Conservation (phyloP, 2,329 filamentous ascomycete genomes). For the Chrysosporium keratinophilum region DNA sequence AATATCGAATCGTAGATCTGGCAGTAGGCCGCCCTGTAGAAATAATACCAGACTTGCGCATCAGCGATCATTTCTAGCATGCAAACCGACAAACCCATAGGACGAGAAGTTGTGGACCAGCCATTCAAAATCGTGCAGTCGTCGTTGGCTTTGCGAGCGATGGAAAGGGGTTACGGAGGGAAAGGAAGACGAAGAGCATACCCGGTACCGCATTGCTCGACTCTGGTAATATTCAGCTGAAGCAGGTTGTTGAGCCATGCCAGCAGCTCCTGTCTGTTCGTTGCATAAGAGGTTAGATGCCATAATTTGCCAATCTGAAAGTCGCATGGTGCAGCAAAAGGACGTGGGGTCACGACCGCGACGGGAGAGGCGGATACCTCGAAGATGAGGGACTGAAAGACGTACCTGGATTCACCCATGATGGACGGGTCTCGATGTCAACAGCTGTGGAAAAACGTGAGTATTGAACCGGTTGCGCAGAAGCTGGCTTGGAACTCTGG, state of each 20-base stretch:
- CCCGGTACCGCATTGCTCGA: constrained; percentile 98
- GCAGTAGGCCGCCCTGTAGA: constrained; percentile 73
- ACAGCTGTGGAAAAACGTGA: not conserved
- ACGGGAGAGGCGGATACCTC: not conserved
- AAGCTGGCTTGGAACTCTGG: not conserved
- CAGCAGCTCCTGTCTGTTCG: constrained; percentile 78
- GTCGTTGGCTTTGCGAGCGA: not conserved
- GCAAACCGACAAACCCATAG: not conserved
- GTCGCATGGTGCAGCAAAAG: not conserved
- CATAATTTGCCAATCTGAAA: not conserved
- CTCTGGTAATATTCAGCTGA: constrained; percentile 94
- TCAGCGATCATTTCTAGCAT: constrained; percentile 8
- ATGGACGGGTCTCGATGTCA: constrained; percentile 26
- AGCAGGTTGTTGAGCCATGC: constrained; percentile 96
- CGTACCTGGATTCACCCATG: constrained; percentile 57
- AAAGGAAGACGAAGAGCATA: constrained; percentile 40
- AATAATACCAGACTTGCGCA: constrained; percentile 9
- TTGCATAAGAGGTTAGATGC: not conserved
- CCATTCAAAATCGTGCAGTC: not conserved
- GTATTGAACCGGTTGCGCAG: not conserved
- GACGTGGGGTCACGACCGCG: not conserved
- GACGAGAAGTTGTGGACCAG: not conserved
- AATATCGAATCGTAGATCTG: constrained; percentile 99
- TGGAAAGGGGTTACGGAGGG: constrained; percentile 15
- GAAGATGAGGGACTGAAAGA: constrained; percentile 2